Conservation (phyloP, 257 asterid species). For the Lavandula angustifolia region DNA sequence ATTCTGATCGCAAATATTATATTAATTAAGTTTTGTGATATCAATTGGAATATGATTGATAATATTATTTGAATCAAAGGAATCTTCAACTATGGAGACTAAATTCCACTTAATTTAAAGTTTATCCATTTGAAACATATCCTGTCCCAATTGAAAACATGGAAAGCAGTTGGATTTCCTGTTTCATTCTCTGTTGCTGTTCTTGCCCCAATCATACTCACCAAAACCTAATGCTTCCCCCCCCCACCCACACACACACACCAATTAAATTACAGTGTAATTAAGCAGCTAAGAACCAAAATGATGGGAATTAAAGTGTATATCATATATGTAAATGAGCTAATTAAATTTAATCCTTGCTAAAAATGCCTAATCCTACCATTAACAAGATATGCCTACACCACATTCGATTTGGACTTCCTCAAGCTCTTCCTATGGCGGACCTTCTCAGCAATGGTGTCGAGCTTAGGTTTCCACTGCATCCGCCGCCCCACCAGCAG, state of each 20-base stretch:
- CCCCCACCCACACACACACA: too few species aligned
- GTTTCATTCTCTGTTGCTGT: slow-evolving; percentile 2
- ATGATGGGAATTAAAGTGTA: not conserved
- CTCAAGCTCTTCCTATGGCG: slow-evolving; percentile 27
- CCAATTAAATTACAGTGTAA: too few species aligned
- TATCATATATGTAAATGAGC: not conserved
- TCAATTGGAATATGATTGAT: not conserved
- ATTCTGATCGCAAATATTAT: too few species aligned
- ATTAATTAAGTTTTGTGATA: not conserved
- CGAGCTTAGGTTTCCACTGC: slow-evolving; percentile 66
- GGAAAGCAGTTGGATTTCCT: slow-evolving; percentile 2
- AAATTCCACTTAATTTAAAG: not conserved
- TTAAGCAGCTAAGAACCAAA: too few species aligned
- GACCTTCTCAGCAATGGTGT: slow-evolving; percentile 45
- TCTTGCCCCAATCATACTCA: not conserved
- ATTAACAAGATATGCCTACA: slow-evolving; percentile 9
- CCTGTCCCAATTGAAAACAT: slow-evolving; percentile 17
- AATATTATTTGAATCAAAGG: not conserved
- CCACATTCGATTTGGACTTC: slow-evolving; percentile 30
- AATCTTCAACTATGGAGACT: not conserved
- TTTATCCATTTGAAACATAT: slow-evolving; percentile 14
- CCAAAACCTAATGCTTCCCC: too few species aligned
- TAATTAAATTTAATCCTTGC: too few species aligned
- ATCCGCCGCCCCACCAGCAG: slow-evolving; percentile 45
- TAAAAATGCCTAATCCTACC: slow-evolving; percentile 19